Base-by-base conservation (phyloP, 257 asterid species). In the Perilla frutescens region DNA sequence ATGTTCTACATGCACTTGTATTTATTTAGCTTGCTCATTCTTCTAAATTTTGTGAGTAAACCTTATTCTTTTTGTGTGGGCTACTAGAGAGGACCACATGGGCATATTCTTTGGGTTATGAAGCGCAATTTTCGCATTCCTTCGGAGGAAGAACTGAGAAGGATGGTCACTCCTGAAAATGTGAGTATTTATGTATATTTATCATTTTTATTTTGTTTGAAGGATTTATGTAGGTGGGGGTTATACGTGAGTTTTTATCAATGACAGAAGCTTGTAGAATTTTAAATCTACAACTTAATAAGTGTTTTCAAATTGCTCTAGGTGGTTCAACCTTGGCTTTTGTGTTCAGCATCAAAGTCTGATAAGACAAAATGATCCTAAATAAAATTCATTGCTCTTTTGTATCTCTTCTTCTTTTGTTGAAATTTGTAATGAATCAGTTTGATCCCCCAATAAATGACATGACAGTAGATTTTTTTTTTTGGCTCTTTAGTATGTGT, bases 131-230 rank as follows among this genome's bases (percentile, higher is more conserved):
- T 91, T 74, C 96, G 94, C 67, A 89, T 95, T 76, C 99, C 99
- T 51, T 92, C 90, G 4, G 98, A 95, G 79, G 98, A 95, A 86
- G 98, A 90, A 82, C 74, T 95, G 75, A 87, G 99, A 84, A 91
- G 98, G 96, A 83, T 92, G 96, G 97, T 95, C 81, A 85, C 97
- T 12, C 97, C 99, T 67, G 98, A 92, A 83, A 89, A 81, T 77
- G 99, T 95, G 83, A 89, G 98, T 83, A 72, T 60, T 10, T 75
- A 32, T 70, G 9, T 60, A 40, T 40, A 12, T 47, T 12, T 61
- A n/a, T 31, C 65, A 32, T 69, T 41, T 68, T 71, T 48, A 53
- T 6, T 49, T 53, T 37, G 40, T 50, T 69, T 31, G 43, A 53
- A 29, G 44, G 47, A 65, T 54, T 68, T 66, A 49, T 71, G 41